phyloP scores from a whole-genome alignment of 2,329 filamentous ascomycete genomes.

The Fusarium humuli region DNA sequence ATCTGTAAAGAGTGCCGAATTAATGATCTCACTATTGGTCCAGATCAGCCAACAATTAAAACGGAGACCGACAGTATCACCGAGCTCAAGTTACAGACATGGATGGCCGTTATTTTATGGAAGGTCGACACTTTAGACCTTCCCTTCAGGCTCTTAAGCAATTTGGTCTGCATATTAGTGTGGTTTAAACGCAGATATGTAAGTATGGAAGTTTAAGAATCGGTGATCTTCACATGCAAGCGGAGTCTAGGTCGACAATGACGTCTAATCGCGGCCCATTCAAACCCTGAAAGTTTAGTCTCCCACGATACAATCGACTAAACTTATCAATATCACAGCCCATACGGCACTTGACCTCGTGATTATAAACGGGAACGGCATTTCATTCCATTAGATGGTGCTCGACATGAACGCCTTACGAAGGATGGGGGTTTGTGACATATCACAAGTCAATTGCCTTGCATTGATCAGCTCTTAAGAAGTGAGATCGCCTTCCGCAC shows the following conservation, averaged over 20 bases:
- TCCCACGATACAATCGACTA: neutral
- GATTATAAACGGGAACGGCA: neutral
- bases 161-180: neutral
- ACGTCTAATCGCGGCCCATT: slow-evolving; percentile 1
- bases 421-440: slow-evolving; percentile 25
- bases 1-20: slow-evolving; percentile 1
- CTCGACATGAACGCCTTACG: neutral
- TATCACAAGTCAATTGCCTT: slow-evolving; percentile 28
- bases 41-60: neutral
- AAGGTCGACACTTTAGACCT: neutral
- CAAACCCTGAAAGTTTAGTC: slow-evolving; percentile 14
- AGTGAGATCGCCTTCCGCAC: slow-evolving; percentile 25
- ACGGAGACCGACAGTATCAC: slow-evolving; percentile 30
- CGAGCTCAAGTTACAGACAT: slow-evolving; percentile 5
- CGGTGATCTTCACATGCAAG: slow-evolving; percentile 26
- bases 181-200: neutral
- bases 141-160: neutral
- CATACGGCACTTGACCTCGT: slow-evolving; percentile 2
- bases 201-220: neutral
- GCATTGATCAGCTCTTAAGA: slow-evolving; percentile 19
- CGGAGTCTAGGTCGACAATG: neutral
- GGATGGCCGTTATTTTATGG: neutral
- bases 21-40: slow-evolving; percentile 13
- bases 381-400: slow-evolving; percentile 1
- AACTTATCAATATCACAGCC: slow-evolving; percentile 10